Evolutionary conservation across 257 asterid species (phyloP), one percentile per base, ranked within the genome.

Genomic region (Lithospermum erythrorhizon): DNA sequence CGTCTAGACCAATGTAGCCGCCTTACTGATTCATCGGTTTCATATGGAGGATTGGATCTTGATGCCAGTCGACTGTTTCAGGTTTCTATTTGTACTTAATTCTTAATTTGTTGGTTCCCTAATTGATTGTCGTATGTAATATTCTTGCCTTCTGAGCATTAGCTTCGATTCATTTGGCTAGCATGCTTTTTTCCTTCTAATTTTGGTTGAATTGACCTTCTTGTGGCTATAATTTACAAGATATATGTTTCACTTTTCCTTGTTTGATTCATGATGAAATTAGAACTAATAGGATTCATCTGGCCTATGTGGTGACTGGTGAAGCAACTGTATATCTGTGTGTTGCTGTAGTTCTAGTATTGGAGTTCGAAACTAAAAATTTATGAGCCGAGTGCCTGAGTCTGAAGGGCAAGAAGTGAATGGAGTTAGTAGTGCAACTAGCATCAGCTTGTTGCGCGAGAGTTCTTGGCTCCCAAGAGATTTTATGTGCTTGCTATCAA

Each of bases 1-100:
- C 77, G 99, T 56, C 69, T 93, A 65, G 97, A 93, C 62, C 97
- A 89, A 66, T 84, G 95, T 66, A 75, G 87, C 74, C 79, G 98
- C 66, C 87, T 93, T 61, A 86, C 80, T 47, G 98, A 93, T 79
- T 93, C 97, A 4, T 84, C 95, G 0, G 79, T 84, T 65, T 80
- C 84, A 5, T 86, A 73, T 76, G 86, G 79, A 47, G 95, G 91
- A 52, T 89, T 93, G 61, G 98, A 93, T 82, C 80, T 79, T 35
- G 95, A 89, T 62, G 88, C 97, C 6, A n/a, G 98, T 70, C 85
- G 78, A 57, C 78, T 81, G 72, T 75, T 76, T 67, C 95, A 93
- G 96, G 97, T 86, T 66, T 66, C 35, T 21, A 48, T 60, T 32
- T 15, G 16, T 20, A 55, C 7, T 62, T 17, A 29, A 57, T 53